Evolutionary conservation across 2,329 filamentous ascomycete genomes (phyloP).

Genomic region (Fusarium acutatum): DNA sequence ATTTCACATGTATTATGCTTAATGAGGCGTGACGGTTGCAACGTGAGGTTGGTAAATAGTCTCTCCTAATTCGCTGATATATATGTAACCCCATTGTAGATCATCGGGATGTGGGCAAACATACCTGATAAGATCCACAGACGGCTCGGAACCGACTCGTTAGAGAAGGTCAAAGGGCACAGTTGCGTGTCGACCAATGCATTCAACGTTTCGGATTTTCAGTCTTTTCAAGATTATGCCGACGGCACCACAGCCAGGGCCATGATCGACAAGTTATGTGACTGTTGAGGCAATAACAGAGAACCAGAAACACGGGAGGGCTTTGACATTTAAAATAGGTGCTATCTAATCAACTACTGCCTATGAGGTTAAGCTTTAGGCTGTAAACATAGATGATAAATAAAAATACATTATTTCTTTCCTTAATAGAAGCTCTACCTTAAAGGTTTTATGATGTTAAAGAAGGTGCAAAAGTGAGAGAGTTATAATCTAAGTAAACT

Average conservation of each 20-base stretch:
- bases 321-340: neutral
- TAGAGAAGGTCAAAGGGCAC: neutral
- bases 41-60: neutral
- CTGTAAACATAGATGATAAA: too few relatives aligned
- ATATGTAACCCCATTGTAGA: neutral
- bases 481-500: neutral
- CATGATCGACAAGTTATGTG: neutral
- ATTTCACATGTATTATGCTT: neutral
- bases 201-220: neutral
- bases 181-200: neutral
- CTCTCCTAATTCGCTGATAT: neutral
- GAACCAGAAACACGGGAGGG: fast-evolving
- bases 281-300: neutral
- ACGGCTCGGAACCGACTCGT: neutral
- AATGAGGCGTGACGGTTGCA: neutral
- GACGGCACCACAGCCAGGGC: neutral
- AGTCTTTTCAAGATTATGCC: neutral
- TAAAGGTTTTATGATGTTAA: too few relatives aligned
- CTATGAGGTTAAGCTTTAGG: too few relatives aligned
- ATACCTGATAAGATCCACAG: neutral
- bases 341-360: fast-evolving
- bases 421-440: too few relatives aligned
- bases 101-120: conserved; percentile 3
- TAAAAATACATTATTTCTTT: too few relatives aligned
- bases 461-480: too few relatives aligned